Evolutionary conservation across 148 eudicot species (phyloP).

Genomic region (Rhododendron mucronatum): DNA sequence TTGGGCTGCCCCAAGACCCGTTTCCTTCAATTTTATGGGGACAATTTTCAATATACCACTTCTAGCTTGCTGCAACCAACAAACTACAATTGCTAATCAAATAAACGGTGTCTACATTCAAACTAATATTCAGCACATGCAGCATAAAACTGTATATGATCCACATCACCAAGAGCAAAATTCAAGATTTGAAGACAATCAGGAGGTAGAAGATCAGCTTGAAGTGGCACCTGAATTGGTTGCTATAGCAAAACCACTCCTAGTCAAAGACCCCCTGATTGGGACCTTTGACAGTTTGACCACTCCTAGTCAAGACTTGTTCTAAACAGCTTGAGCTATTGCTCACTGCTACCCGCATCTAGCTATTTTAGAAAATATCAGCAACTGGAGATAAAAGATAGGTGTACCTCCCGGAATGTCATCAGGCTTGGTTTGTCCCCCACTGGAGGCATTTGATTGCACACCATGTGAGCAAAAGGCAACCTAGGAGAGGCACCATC

Average conservation of each 20-base stretch:
- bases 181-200: background rate
- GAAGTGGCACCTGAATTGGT: background rate
- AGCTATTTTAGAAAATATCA: background rate
- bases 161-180: background rate
- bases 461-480: slow-evolving; percentile 97
- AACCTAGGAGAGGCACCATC: slow-evolving; percentile 74
- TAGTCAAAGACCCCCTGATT: background rate
- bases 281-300: background rate
- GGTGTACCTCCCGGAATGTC: slow-evolving; percentile 90
- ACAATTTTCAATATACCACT: background rate
- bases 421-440: slow-evolving; percentile 96
- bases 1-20: background rate
- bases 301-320: background rate
- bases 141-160: background rate
- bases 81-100: background rate
- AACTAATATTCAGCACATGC: background rate
- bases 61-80: background rate
- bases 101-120: background rate
- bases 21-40: background rate
- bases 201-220: background rate
- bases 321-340: background rate
- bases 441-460: slow-evolving; percentile 98
- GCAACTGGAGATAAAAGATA: slow-evolving; percentile 1
- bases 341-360: background rate
- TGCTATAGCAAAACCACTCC: background rate